Evolutionary conservation across 2,329 filamentous ascomycete genomes (phyloP).

Genomic region (Aspergillus pseudonomiae): DNA sequence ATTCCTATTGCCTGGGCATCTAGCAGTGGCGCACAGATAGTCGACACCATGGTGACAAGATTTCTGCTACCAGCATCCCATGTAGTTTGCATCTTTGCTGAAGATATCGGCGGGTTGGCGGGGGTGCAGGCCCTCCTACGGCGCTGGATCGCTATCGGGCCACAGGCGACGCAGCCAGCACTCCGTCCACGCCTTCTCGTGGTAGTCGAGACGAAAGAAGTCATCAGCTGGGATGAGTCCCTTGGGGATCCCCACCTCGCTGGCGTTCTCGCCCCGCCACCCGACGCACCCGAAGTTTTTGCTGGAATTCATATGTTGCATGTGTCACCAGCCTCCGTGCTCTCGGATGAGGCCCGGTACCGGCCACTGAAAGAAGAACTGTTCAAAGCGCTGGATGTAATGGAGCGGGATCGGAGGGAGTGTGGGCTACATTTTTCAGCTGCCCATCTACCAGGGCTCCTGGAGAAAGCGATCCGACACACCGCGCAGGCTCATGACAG

Average conservation of each 20-base stretch:
- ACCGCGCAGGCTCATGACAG: background rate
- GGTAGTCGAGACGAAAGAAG: conserved; percentile 3
- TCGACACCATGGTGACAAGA: conserved; percentile 1
- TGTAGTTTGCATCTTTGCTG: conserved; percentile 8
- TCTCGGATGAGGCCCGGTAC: conserved; percentile 10
- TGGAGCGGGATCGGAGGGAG: conserved; percentile 8
- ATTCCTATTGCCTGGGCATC: background rate
- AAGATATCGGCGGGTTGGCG: conserved; percentile 8
- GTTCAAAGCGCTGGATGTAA: conserved; percentile 8
- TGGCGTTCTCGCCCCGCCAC: background rate
- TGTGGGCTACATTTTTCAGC: conserved; percentile 5
- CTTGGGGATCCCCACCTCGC: background rate
- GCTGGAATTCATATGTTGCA: background rate
- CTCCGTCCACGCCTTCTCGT: conserved; percentile 6
- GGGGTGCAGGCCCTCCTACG: background rate
- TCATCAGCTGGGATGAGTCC: background rate
- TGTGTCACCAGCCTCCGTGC: background rate
- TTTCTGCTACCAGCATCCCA: conserved; percentile 4
- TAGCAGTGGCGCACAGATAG: background rate
- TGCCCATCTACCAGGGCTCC: conserved; percentile 5
- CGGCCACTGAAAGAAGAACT: conserved; percentile 10
- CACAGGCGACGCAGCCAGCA: background rate
- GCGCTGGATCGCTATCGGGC: conserved; percentile 5
- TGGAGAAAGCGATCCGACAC: conserved; percentile 6
- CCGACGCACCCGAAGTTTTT: conserved; percentile 3